Base-by-base conservation (phyloP, 352 stramenopile species). In the Globisporangium mamillatum region DNA sequence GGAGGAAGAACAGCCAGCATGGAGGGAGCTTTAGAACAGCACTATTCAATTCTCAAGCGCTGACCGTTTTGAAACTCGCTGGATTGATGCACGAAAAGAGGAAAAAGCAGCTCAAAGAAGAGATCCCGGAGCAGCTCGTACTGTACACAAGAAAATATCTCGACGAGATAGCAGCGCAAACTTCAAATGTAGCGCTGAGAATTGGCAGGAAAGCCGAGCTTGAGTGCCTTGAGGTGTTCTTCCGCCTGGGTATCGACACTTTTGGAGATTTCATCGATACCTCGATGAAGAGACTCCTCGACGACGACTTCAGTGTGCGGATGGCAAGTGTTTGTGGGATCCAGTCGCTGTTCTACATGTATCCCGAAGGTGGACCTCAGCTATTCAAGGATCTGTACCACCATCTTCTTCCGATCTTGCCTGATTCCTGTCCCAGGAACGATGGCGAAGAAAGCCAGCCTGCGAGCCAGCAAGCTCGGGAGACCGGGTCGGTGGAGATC, bases 331-430 rank as follows among this genome's bases (percentile, higher is more conserved):
- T 81, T 10, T 70, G 67, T 52, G 69, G 78, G 16, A 75, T 92
- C 48, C 86, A 93, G 63, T 86, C 86, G 5, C 29, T 94, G 22
- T 90, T 89, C 62, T 90, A 82, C 64, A 96, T 94, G 86, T 94
- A 91, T 68, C 82, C 84, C 20, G 85, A 94, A 60, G 89, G 88
- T 20, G 71, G 79, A 9, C 55, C 73, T 29, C 70, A 79, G 66
- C 73, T 93, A 16, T 90, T 86, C 69, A 73, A 72, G n/a, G 76
- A 93, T 71, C 69, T 86, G 41, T 80, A 74, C 24, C 48, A 75
- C n/a, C 32, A 73, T n/a, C 54, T 90, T 25, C 64, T 75, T 16
- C 70, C 79, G 27, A 74, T 77, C 53, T 55, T 72, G 6, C 74
- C 74, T 1, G n/a, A 53, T 10, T 62, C 44, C 10, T 27, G 50